A percentile compares a stretch with the other conserved stretches of the same genome.
These are phyloP conservation scores for Chlorophyllum brunneum DNA, from an alignment of 768 basidiomycete species.

Conservation along the genomic window DNA sequence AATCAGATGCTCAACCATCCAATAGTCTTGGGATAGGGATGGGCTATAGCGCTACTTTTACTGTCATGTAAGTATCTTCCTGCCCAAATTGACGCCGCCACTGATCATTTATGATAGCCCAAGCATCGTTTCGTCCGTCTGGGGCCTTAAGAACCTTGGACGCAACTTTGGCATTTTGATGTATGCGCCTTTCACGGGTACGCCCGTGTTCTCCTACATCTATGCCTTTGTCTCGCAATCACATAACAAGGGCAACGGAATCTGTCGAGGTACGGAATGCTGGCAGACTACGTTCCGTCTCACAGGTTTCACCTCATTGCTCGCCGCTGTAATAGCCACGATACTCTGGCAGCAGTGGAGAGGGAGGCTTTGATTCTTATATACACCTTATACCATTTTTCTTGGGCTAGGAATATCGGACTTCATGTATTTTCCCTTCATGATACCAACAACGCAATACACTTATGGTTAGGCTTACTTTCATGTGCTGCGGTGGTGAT, in stretches of 20 bases:
- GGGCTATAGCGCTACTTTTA: slow-evolving; percentile 69
- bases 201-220: slow-evolving; percentile 72
- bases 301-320: slow-evolving; percentile 34
- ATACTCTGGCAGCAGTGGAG: slow-evolving; percentile 66
- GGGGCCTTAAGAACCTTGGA: slow-evolving; percentile 67
- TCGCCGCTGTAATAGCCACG: slow-evolving; percentile 41
- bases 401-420: no score
- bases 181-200: slow-evolving; percentile 74
- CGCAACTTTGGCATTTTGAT: slow-evolving; percentile 76
- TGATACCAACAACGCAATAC: no score
- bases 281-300: slow-evolving; percentile 68
- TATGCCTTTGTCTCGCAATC: slow-evolving; percentile 66
- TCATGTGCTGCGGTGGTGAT: no score
- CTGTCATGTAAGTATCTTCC: slow-evolving; percentile 52
- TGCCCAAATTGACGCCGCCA: neutral
- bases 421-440: no score
- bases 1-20: neutral
- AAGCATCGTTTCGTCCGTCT: slow-evolving; percentile 64
- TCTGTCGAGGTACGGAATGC: slow-evolving; percentile 59
- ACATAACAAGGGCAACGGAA: slow-evolving; percentile 35
- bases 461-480: no score
- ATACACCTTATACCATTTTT: neutral
- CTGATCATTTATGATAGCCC: slow-evolving; percentile 41
- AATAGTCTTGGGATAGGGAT: slow-evolving; percentile 60
- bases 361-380: slow-evolving; percentile 40